Conservation (phyloP, 73 alveolate genomes). For the Paramecium octaurelia region DNA sequence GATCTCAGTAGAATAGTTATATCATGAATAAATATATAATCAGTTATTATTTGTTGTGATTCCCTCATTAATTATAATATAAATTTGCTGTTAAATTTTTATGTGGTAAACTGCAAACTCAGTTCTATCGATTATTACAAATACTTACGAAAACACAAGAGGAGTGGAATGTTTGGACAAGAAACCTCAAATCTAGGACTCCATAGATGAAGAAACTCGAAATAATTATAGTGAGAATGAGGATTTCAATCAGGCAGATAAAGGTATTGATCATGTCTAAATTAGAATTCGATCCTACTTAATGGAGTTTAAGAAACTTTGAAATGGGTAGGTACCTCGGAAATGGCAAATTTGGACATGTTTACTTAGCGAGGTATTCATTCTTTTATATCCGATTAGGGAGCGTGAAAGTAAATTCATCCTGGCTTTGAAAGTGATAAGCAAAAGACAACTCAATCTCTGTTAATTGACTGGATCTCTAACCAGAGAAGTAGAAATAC, state of each 20-base stretch:
- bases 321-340: slow-evolving; percentile 69
- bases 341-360: slow-evolving; percentile 78
- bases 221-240: background rate
- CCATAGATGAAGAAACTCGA: background rate
- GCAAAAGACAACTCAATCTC: slow-evolving; percentile 67
- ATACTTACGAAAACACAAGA: background rate
- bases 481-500: slow-evolving; percentile 88
- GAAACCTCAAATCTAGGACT: background rate
- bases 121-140: background rate
- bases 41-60: background rate
- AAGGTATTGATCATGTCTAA: background rate
- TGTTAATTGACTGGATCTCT: slow-evolving; percentile 63
- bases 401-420: slow-evolving; percentile 74
- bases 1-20: background rate
- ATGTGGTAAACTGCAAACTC: background rate
- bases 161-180: background rate
- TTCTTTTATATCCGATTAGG: slow-evolving; percentile 41
- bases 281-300: slow-evolving; percentile 60
- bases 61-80: background rate
- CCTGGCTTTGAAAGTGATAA: slow-evolving; percentile 76
- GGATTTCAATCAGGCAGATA: background rate
- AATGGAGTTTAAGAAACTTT: slow-evolving; percentile 64
- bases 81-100: background rate
- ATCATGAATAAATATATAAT: background rate
- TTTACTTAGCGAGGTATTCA: slow-evolving; percentile 59